Base-by-base conservation (phyloP, 805 yeast genomes). In the Starmerella asiatica region DNA sequence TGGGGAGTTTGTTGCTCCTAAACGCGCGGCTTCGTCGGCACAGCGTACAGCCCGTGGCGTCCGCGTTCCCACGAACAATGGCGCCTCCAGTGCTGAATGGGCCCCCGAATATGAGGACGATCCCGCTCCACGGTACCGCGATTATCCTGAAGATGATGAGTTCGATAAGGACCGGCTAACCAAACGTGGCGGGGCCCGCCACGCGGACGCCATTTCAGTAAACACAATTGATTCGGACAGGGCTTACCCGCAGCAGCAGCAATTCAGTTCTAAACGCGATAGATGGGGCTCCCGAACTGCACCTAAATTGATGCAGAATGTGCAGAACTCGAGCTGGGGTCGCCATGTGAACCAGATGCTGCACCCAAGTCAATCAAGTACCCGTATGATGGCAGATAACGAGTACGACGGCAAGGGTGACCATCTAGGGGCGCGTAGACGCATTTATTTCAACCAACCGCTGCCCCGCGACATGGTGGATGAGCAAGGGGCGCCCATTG, bases 211-310 rank as follows among this genome's bases (percentile, higher is more conserved):
- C 4, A 8, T 16, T 8, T 20, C 24, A 6, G 34, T 32, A 11
- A 29, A 33, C 17, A 18, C 29, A 19, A 33, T n/a, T 27, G 44
- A 39, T 15, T 24, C 32, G 9, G 46, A 38, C 15, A 16, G 16
- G 16, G 43, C 43, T 2, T 36, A 35, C 21, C 60, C 37, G 12
- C 45, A 32, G 17, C 36, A 35, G 14, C 47, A 40, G n/a, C 3
- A 29, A 5, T 41, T 46, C 39, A 24, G 18, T 20, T 38, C 45
- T 24, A 48, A 48, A 35, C 44, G 50, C 29, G 32, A 44, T 29
- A 45, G 51, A 5, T 83, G 93, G 94, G 95, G 95, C 43, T 86
- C 96, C 3, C 83, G 79, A 48, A 69, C 94, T 50, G 72, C 75
- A 52, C 73, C 73, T 43, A 36, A 35, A 7, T 37, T 30, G 23